Conservation (phyloP, 2,329 filamentous ascomycete species). For the Claviceps humidiphila region DNA sequence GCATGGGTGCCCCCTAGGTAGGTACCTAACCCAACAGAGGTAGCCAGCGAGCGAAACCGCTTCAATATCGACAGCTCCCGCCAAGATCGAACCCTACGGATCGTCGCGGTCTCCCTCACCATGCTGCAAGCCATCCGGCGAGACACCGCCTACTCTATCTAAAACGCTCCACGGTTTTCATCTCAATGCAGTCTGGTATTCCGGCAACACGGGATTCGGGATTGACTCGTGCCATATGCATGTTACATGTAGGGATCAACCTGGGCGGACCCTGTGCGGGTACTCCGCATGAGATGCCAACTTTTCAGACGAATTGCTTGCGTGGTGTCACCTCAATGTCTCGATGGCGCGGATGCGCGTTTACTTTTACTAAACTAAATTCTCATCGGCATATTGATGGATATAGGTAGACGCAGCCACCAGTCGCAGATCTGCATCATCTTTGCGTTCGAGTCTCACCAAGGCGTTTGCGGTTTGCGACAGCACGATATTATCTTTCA, state of each 20-base stretch:
- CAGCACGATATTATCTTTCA: too few species aligned
- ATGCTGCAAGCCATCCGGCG: background rate
- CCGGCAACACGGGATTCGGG: background rate
- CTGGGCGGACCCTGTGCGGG: too few species aligned
- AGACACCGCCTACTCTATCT: background rate
- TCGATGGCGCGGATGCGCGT: background rate
- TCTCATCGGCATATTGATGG: background rate
- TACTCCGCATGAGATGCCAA: background rate
- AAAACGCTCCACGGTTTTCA: background rate
- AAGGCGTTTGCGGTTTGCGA: conserved; percentile 5
- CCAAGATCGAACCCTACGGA: conserved; percentile 4
- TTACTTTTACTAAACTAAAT: background rate
- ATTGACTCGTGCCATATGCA: background rate
- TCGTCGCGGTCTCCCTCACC: conserved; percentile 1
- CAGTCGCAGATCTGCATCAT: background rate
- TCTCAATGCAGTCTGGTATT: background rate
- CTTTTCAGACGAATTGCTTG: background rate
- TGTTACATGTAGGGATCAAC: too few species aligned
- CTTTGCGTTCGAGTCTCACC: conserved; percentile 2
- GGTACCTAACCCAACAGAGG: background rate
- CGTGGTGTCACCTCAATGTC: background rate
- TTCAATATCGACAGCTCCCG: background rate
- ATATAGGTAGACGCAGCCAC: background rate
- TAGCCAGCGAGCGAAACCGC: background rate
- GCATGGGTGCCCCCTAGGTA: background rate